These are phyloP conservation scores for Euphorbia peplus DNA, from an alignment of 345 rosid genomes.

Conservation along the genomic window DNA sequence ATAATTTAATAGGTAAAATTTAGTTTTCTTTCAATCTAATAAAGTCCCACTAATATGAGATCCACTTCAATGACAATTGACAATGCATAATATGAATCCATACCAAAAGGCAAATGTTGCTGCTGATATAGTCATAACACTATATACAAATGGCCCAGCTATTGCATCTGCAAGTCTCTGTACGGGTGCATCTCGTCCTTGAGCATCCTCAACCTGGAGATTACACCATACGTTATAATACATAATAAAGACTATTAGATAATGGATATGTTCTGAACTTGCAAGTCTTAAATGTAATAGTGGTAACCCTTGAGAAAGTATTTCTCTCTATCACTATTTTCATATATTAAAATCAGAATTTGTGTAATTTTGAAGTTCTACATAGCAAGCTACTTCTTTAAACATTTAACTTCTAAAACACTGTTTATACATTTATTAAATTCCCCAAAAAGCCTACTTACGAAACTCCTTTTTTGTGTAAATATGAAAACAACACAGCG, in stretches of 20 bases:
- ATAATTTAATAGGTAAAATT: background rate
- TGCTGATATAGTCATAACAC: constrained; percentile 76
- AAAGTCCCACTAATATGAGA: background rate
- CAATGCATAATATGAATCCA: constrained; percentile 19
- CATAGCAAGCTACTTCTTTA: background rate
- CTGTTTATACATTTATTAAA: background rate
- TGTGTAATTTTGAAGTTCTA: background rate
- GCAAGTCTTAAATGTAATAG: background rate
- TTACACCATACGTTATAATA: constrained; percentile 12
- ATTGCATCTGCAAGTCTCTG: constrained; percentile 93
- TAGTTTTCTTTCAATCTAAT: background rate
- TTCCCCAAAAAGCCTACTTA: background rate
- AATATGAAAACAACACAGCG: background rate
- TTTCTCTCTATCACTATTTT: background rate
- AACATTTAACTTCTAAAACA: too few relatives aligned
- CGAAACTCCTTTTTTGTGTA: background rate
- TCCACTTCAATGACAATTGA: background rate
- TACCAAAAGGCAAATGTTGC: constrained; percentile 93
- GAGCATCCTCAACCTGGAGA: constrained; percentile 90
- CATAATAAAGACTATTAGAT: background rate
- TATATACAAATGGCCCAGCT: constrained; percentile 93
- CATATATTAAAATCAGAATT: background rate
- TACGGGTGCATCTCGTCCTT: constrained; percentile 91
- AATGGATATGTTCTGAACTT: background rate
- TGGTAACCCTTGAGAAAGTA: background rate